phyloP scores from a whole-genome alignment of 2,329 filamentous ascomycete genomes.

The Colletotrichum musicola region DNA sequence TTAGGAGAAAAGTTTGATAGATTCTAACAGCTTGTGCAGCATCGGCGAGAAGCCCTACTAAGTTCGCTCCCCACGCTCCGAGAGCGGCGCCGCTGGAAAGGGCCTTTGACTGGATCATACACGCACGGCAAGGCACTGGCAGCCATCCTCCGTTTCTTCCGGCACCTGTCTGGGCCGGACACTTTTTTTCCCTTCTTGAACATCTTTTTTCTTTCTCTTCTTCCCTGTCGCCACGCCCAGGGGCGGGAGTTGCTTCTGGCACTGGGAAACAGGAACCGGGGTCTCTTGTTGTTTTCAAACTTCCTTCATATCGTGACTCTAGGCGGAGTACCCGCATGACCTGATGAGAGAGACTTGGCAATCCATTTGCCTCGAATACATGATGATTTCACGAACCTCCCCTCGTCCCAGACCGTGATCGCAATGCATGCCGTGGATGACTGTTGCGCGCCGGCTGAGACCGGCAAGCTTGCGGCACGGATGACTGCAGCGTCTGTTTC shows the following conservation, averaged over 20 bases:
- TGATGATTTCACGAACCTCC: conserved; percentile 4
- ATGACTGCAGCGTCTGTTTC: no score
- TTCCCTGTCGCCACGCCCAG: neutral
- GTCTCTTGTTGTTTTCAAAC: neutral
- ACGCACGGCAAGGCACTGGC: conserved; percentile 2
- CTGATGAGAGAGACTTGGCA: conserved; percentile 27
- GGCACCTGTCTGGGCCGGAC: conserved; percentile 21
- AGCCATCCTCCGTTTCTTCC: neutral
- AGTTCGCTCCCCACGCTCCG: conserved; percentile 3
- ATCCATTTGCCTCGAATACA: neutral
- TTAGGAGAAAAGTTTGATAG: neutral
- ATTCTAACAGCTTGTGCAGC: conserved; percentile 10
- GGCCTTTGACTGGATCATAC: conserved; percentile 21
- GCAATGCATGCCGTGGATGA: neutral
- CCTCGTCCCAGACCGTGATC: neutral
- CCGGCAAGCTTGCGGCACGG: no score
- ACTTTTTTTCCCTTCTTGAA: conserved; percentile 26
- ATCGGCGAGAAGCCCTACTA: conserved; percentile 47
- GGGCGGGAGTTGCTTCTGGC: no score
- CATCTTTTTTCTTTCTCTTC: conserved; percentile 12
- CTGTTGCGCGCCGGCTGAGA: neutral
- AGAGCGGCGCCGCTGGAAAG: conserved; percentile 10
- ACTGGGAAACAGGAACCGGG: neutral
- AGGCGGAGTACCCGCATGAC: conserved; percentile 3
- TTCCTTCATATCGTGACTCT: neutral